These are phyloP conservation scores for button mushroom (Agaricus bisporus) DNA, from an alignment of 768 basidiomycete species.

Conservation along the genomic window DNA sequence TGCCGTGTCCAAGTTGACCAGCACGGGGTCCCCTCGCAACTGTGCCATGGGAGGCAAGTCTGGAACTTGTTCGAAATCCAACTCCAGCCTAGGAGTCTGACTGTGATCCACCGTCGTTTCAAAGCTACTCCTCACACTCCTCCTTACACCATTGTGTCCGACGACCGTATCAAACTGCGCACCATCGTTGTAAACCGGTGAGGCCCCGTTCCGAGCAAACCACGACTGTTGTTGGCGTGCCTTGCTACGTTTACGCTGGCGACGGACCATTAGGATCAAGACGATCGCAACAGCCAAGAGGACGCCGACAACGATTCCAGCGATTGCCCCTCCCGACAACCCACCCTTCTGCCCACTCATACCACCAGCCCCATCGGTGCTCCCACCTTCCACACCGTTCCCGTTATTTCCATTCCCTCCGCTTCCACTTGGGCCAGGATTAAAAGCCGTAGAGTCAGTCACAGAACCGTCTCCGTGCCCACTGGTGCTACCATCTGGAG, in stretches of 20 bases:
- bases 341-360: constrained; percentile 4
- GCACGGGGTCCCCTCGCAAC: constrained; percentile 31
- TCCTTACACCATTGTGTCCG: background rate
- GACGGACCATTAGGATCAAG: constrained; percentile 38
- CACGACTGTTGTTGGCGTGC: constrained; percentile 42
- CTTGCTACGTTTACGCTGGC: constrained; percentile 37
- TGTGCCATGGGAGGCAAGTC: constrained; percentile 51
- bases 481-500: background rate
- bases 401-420: background rate
- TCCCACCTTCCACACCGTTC: constrained; percentile 1
- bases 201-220: constrained; percentile 24
- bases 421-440: background rate
- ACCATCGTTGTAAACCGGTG: constrained; percentile 21
- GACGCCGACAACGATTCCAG: constrained; percentile 33
- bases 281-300: constrained; percentile 28
- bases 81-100: constrained; percentile 16
- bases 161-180: background rate
- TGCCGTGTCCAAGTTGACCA: constrained; percentile 25
- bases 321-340: constrained; percentile 27
- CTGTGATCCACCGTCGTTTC: constrained; percentile 54
- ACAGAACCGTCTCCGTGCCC: background rate
- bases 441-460: background rate
- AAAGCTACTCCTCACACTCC: constrained; percentile 49
- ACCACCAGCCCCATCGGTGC: constrained; percentile 1
- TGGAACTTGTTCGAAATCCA: constrained; percentile 23